These are phyloP conservation scores for Aspergillus sp. DNA, from an alignment of 2,329 filamentous ascomycete genomes.

Conservation along the genomic window DNA sequence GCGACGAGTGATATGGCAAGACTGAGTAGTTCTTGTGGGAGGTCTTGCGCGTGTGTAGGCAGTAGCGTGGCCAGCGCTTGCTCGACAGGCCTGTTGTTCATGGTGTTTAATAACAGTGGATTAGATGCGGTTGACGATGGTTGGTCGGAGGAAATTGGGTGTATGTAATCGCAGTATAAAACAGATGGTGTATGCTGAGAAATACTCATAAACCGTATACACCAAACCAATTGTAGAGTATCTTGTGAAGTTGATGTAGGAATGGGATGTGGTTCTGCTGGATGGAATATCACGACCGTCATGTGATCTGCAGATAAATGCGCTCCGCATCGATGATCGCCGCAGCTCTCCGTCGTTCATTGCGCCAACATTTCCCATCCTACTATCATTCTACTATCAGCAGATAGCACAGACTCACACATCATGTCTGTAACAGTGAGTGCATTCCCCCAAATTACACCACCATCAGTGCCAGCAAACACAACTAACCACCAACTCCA, in stretches of 20 bases:
- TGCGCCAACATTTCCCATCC: not conserved
- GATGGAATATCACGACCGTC: not conserved
- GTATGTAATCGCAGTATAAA: not conserved
- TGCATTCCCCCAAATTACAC: not conserved
- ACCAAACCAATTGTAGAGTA: not conserved
- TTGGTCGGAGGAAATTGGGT: not conserved
- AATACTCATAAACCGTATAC: not conserved
- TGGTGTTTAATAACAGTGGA: conserved; percentile 37
- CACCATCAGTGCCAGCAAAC: not conserved
- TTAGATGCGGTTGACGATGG: not conserved
- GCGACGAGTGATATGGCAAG: conserved; percentile 73
- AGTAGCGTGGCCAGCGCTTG: conserved; percentile 72
- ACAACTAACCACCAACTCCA: not conserved
- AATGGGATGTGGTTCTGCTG: not conserved
- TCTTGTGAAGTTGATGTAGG: not conserved
- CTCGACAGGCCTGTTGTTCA: conserved; percentile 72
- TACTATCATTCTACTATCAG: not conserved
- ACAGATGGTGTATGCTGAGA: not conserved
- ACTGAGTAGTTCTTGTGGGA: conserved; percentile 70
- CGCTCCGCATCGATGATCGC: conserved; percentile 3
- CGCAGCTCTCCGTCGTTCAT: conserved; percentile 10
- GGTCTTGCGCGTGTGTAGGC: conserved; percentile 67
- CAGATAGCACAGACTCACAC: not conserved
- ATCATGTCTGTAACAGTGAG: conserved; percentile 40
- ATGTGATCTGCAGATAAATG: conserved; percentile 16